Conservation (phyloP, 768 basidiomycete genomes). For the Leccinum barrowsii region DNA sequence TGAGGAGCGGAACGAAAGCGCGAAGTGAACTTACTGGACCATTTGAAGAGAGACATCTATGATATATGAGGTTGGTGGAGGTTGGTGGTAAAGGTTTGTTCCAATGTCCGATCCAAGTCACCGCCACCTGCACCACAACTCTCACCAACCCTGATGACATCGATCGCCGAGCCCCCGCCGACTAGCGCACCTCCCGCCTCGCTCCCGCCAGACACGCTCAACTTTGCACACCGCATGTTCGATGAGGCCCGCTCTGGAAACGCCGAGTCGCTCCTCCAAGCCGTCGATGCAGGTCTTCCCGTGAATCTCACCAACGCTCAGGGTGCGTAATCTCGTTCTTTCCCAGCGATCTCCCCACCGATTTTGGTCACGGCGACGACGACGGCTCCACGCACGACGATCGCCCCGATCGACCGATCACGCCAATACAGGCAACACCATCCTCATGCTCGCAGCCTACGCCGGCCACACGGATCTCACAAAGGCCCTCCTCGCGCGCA, state of each 20-base stretch:
- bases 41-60: background rate
- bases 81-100: too few relatives aligned
- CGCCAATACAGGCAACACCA: conserved; percentile 56
- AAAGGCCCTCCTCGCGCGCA: conserved; percentile 48
- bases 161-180: background rate
- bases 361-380: background rate
- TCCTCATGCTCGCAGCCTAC: conserved; percentile 78
- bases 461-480: conserved; percentile 57
- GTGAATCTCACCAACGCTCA: conserved; percentile 69
- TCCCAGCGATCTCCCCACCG: background rate
- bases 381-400: background rate
- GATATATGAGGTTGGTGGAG: too few relatives aligned
- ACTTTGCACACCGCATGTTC: conserved; percentile 68
- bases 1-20: background rate
- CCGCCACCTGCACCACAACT: too few relatives aligned
- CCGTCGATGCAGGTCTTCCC: conserved; percentile 67
- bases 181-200: background rate
- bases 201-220: conserved; percentile 38
- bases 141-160: background rate
- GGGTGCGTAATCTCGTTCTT: conserved; percentile 39
- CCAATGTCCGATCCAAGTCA: too few relatives aligned
- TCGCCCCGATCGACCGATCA: background rate
- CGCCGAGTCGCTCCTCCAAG: conserved; percentile 47
- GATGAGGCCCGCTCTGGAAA: conserved; percentile 67
- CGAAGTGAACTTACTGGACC: background rate